Evolutionary conservation across 2,329 filamentous ascomycete species (phyloP), one percentile per base, ranked within the genome.

Genomic region (Alternaria tenuissima): DNA sequence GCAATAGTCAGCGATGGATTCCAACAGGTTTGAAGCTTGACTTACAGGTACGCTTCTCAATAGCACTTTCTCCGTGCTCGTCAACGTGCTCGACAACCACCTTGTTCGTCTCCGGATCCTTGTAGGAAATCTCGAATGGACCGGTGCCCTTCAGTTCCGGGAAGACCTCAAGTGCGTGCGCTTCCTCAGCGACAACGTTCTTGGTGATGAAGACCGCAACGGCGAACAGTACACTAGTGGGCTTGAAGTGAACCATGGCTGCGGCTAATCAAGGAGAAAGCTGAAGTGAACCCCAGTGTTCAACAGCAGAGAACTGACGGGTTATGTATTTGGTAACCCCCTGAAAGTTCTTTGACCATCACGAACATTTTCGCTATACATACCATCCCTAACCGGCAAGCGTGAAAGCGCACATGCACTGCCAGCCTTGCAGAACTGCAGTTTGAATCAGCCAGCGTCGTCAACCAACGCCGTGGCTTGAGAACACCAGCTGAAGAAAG

Each of bases 281-380:
- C 32, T 12, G 32, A 2, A 36, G 32, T 36, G 32, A 36, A n/a
- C n/a, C n/a, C n/a, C n/a, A n/a, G n/a, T 6, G 14, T 2, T 14
- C 9, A 36, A 36, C 32, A 16, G 2, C 12, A 36, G 12, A 1
- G 14, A 36, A 36, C 32, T 36, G 5, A 12, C 14, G 16, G 4
- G 2, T 36, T 16, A 36, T 16, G 12, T 36, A 36, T 12, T 0
- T 1, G 14, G 2, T 1, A 6, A 5, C 14, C 32, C 32, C 32
- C 32, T 36, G 12, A 16, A 4, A 7, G 12, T 0, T 36, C 32
- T 14, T 36, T 3, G 32, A 16, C 14, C 32, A 36, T 36, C 12
- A 3, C 2, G 12, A 36, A 1, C 12, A 12, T 36, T 16, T 0
- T 7, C 32, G 0, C 12, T 12, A 36, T 5, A 16, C 1, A 6